Base-by-base conservation (phyloP, 352 stramenopile genomes). In the Globisporangium paroecandrum region DNA sequence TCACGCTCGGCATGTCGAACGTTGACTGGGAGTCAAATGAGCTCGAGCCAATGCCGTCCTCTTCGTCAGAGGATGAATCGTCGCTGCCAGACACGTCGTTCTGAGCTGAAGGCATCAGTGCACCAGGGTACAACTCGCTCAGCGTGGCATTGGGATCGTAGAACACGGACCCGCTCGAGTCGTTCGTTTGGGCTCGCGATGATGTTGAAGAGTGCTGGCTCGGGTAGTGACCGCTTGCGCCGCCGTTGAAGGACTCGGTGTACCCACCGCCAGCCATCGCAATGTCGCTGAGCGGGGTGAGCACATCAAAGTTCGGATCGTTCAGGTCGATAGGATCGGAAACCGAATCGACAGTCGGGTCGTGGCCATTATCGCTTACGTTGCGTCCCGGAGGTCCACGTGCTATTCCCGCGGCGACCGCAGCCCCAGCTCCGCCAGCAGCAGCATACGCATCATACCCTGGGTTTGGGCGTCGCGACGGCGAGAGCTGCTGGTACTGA, bases 271-370 rank as follows among this genome's bases (percentile, higher is more conserved):
- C 47, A 18, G 70, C 75, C 6, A 82, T 72, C 7, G 66, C 72
- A 15, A 90, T 90, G 55, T 90, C 78, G 65, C 78, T 89, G 9
- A 68, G 69, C n/a, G 83, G 81, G 12, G 83, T 89, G n/a, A 91
- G 68, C 54, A 89, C 65, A 67, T 90, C 83, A 12, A 88, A 66
- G 24, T 75, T 76, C 27, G 74, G 76, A 61, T 89, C 77, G 69
- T 85, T 79, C 55, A 79, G 79, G 62, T 85, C 73, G 38, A 83
- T 68, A 49, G 65, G 58, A 13, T 58, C 41, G 64, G 43, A 15
- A 20, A 46, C 22, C 20, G 58, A 51, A 4, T 65, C 56, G 24
- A n/a, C n/a, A 4, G 27, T 38, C 10, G 20, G 51, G 20, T 58
- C 47, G 5, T 60, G n/a, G 29, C 47, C 43, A 20, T 66, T 20